Evolutionary conservation across 129 eudicot genomes (phyloP), one percentile per base, ranked within the genome.

Genomic region (Escallonia rubra): DNA sequence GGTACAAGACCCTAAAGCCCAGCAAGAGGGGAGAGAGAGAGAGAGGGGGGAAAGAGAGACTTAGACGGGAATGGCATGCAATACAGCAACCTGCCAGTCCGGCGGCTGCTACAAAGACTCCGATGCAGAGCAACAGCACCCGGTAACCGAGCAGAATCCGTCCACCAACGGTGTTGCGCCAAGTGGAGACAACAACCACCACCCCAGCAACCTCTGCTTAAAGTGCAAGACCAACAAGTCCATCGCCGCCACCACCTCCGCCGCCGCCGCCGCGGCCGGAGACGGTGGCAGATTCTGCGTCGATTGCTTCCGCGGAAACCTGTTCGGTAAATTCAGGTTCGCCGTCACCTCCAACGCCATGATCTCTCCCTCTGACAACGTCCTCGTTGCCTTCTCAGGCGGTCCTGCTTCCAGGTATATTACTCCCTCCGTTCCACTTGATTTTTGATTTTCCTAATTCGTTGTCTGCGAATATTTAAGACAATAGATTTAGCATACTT

Each of bases 361-460:
- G 99, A 94, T 94, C 80, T 74, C 88, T 3, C 93, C 99, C 1
- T 57, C 90, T 10, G 99, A 94, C 78, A 94, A 87, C 34, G 89
- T 94, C 49, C 97, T 94, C 13, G 90, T 94, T 4, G 99, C 96
- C 7, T 94, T 94, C 83, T 94, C 99, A n/a, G 99, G 95, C 61
- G 99, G 96, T 39, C 40, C 90, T 59, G 79, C 96, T 14, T 94
- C 99, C 45, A 87, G 99, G 99, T 84, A 57, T 13, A 23, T 23
- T 23, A 23, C 34, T 23, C 34, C 44, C 40, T 54, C 48, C 4
- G 3, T 16, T 61, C 23, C 34, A 23, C 34, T 23, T 23, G 34
- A 23, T 23, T 23, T 23, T 23, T 23, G 34, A 23, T 23, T 23
- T 23, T 23, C 34, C 34, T 23, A 23, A 23, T 23, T 23, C 1